Conservation (phyloP, 2,329 filamentous ascomycete species). For the Arthroderma sp. region DNA sequence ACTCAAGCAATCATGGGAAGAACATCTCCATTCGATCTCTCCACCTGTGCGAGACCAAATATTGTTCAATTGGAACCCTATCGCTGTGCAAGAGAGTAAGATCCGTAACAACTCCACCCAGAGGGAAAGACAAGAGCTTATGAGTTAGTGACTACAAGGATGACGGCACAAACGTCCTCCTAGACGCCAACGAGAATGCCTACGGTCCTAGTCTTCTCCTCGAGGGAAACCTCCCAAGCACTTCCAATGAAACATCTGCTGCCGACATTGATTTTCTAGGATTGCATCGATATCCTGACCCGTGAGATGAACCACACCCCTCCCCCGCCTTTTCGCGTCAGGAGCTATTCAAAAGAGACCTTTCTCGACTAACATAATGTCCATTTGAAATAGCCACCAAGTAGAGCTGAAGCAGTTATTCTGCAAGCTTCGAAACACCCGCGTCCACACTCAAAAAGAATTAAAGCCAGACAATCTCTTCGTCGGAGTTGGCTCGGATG, state of each 20-base stretch:
- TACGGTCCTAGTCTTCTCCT: conserved; percentile 67
- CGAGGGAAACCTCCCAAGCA: conserved; percentile 31
- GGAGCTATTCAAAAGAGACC: neutral
- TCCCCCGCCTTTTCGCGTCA: neutral
- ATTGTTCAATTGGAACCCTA: conserved; percentile 67
- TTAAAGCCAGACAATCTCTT: conserved; percentile 77
- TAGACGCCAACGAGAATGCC: conserved; percentile 97
- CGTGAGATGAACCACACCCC: conserved; percentile 28
- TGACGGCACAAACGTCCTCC: conserved; percentile 85
- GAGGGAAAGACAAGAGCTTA: conserved; percentile 17
- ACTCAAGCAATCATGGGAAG: conserved; percentile 21
- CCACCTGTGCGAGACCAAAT: conserved; percentile 63
- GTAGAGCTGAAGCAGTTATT: conserved; percentile 70
- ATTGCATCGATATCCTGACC: conserved; percentile 90
- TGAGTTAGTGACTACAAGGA: conserved; percentile 86
- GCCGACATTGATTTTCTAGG: conserved; percentile 59
- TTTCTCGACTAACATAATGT: neutral
- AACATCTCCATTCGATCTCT: conserved; percentile 52
- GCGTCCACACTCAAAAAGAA: conserved; percentile 59
- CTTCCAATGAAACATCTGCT: conserved; percentile 25
- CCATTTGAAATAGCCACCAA: conserved; percentile 50
- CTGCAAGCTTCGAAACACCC: conserved; percentile 71
- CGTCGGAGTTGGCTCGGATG: conserved; percentile 89
- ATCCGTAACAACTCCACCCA: conserved; percentile 10
- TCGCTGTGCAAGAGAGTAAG: conserved; percentile 69